Conservation (phyloP, 768 basidiomycete species). For the Mycena polygramma region DNA sequence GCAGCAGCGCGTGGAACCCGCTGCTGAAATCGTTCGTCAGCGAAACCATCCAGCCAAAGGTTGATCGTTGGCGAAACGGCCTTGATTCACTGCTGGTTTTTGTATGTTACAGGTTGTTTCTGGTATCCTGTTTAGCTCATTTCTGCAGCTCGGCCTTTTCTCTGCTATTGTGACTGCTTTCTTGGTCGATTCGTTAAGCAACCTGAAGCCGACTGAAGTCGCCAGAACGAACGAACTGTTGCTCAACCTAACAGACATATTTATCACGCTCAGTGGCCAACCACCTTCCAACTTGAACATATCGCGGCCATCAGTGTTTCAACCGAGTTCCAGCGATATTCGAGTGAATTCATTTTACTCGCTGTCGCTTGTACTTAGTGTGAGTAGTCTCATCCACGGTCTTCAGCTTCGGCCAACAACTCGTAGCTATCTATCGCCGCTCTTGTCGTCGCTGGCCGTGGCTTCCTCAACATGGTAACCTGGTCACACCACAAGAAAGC, state of each 20-base stretch:
- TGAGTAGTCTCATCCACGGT: not conserved
- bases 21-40: constrained; percentile 22
- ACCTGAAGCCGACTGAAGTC: constrained; percentile 9
- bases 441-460: constrained; percentile 33
- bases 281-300: not conserved
- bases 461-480: constrained; percentile 33
- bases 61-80: constrained; percentile 35
- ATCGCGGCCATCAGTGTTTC: not conserved
- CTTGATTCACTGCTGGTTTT: constrained; percentile 37
- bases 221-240: constrained; percentile 24
- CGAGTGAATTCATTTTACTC: constrained; percentile 36
- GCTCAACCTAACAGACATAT: constrained; percentile 23
- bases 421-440: constrained; percentile 34
- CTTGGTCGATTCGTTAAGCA: constrained; percentile 28
- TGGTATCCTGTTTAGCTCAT: not conserved
- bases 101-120: not conserved
- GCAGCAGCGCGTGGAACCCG: constrained; percentile 37
- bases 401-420: not conserved
- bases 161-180: constrained; percentile 39
- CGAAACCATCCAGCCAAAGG: constrained; percentile 24
- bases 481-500: constrained; percentile 29
- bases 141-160: constrained; percentile 35
- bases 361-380: constrained; percentile 33
- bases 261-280: constrained; percentile 1
- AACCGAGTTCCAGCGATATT: constrained; percentile 23